Conservation (phyloP, 2,329 filamentous ascomycete genomes). For the Cordyceps tenuipes region DNA sequence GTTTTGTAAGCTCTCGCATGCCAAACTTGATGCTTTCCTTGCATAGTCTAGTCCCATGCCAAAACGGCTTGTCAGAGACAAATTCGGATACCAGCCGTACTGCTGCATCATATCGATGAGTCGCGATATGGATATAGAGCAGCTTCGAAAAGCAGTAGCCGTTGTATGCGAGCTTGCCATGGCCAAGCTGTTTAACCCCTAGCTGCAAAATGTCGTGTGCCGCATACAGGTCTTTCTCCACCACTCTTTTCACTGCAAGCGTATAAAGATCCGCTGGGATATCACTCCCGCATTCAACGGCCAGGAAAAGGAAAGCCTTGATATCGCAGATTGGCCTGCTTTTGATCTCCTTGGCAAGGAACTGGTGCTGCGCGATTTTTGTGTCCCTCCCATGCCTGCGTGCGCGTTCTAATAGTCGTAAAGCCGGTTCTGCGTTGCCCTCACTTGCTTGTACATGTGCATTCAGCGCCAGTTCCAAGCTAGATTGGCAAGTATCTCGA, state of each 20-base stretch:
- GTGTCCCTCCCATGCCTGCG: background rate
- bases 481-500: background rate
- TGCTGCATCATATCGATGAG: constrained; percentile 24
- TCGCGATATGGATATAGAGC: constrained; percentile 25
- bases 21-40: constrained; percentile 31
- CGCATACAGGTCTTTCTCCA: constrained; percentile 20
- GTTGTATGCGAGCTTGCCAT: constrained; percentile 28
- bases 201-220: constrained; percentile 26
- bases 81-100: constrained; percentile 24
- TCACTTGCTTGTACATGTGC: background rate
- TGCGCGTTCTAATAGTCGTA: background rate
- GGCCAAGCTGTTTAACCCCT: constrained; percentile 30
- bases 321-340: background rate
- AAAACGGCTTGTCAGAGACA: constrained; percentile 24
- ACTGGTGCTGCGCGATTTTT: background rate
- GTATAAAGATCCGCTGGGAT: constrained; percentile 30
- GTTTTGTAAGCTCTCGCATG: constrained; percentile 26
- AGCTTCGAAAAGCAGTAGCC: constrained; percentile 31
- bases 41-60: constrained; percentile 29
- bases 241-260: constrained; percentile 25
- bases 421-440: background rate
- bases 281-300: constrained; percentile 17
- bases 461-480: background rate
- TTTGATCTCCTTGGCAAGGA: background rate
- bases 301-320: background rate